phyloP scores from a whole-genome alignment of 1,139 yeast genomes.

The Candida labiduridarum region DNA sequence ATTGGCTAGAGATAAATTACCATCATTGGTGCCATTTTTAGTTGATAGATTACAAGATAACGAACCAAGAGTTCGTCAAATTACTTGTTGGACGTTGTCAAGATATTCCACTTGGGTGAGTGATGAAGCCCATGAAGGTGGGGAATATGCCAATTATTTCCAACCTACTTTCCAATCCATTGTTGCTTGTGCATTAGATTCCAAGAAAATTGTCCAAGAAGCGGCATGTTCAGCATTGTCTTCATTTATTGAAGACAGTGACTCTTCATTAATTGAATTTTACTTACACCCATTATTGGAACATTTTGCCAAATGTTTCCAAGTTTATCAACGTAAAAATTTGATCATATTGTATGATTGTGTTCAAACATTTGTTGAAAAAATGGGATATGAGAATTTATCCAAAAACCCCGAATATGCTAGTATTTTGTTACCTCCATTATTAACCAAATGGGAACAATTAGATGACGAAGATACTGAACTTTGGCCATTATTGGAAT shows the following conservation, averaged over 20 bases:
- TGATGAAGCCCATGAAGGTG: constrained; percentile 62
- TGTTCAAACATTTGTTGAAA: constrained; percentile 87
- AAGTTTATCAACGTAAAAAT: constrained; percentile 78
- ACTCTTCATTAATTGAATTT: constrained; percentile 58
- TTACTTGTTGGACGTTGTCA: constrained; percentile 93
- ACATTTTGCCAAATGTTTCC: constrained; percentile 75
- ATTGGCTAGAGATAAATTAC: constrained; percentile 69
- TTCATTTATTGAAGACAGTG: constrained; percentile 77
- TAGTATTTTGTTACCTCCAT: constrained; percentile 72
- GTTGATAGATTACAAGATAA: constrained; percentile 76
- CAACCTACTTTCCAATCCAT: constrained; percentile 79
- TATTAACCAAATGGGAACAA: constrained; percentile 76
- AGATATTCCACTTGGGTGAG: constrained; percentile 84
- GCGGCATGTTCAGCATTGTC: constrained; percentile 90
- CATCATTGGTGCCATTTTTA: constrained; percentile 80
- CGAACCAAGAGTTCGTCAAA: constrained; percentile 87
- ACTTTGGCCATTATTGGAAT: constrained; percentile 89
- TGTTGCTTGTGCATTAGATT: constrained; percentile 73
- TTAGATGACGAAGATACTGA: constrained; percentile 78
- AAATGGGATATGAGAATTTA: constrained; percentile 59
- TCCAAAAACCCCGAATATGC: constrained; percentile 59
- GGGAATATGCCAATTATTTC: constrained; percentile 66
- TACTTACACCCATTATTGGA: constrained; percentile 57
- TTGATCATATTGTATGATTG: constrained; percentile 84
- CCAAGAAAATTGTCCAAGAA: constrained; percentile 89